Conservation (phyloP, 176 grass and related monocot species). For the Alloteropsis semialata region DNA sequence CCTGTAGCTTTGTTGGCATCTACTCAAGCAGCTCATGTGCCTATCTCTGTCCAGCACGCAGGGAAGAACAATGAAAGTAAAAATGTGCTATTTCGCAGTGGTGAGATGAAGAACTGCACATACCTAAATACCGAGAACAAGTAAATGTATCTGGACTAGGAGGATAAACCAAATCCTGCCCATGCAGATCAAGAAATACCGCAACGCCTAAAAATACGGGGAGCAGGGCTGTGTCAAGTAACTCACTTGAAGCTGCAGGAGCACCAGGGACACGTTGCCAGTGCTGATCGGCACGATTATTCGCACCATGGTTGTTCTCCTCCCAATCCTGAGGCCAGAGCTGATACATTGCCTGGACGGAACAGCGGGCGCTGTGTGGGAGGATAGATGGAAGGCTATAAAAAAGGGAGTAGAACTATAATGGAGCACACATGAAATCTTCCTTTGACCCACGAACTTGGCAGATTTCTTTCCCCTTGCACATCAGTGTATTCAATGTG, state of each 20-base stretch:
- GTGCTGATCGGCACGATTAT: not conserved
- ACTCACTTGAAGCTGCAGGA: not conserved
- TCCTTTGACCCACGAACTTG: not conserved
- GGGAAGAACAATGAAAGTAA: not conserved
- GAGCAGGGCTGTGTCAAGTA: not conserved
- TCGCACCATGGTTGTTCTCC: not conserved
- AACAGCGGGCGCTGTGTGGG: not conserved
- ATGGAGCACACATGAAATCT: not conserved
- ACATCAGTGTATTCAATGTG: too few relatives aligned
- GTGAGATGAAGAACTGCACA: not conserved
- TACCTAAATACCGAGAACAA: not conserved
- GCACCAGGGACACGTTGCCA: not conserved
- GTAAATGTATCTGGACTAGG: not conserved
- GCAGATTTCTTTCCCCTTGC: not conserved
- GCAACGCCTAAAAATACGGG: not conserved
- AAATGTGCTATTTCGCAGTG: not conserved
- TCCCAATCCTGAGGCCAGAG: not conserved
- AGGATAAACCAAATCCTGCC: not conserved
- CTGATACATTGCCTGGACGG: not conserved
- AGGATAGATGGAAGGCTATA: not conserved
- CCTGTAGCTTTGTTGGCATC: not conserved
- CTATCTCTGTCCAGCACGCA: not conserved
- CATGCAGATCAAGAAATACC: not conserved
- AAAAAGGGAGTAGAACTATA: not conserved
- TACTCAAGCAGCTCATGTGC: slow-evolving; percentile 1